Conservation (phyloP, 228 moss, liverwort and hornwort species). For the Sphagnum fallax region DNA sequence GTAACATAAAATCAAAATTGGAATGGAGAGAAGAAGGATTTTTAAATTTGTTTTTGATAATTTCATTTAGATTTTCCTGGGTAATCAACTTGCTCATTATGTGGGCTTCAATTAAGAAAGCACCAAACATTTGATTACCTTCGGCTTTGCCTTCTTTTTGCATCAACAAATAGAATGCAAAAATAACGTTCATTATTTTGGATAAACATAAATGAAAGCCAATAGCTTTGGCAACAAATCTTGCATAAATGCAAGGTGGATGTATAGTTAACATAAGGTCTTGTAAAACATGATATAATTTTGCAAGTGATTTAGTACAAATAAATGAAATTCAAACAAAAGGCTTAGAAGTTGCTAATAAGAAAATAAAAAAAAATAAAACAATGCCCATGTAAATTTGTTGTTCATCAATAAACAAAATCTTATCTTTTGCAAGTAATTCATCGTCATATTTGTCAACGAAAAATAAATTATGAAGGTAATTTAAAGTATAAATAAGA, state of each 20-base stretch:
- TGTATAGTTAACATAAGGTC: neutral
- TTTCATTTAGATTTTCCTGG: neutral
- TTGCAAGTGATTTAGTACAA: neutral
- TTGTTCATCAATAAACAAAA: neutral
- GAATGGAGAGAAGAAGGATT: neutral
- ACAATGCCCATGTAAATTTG: constrained; percentile 1
- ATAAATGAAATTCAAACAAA: neutral
- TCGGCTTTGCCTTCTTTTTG: neutral
- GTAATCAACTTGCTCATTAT: neutral
- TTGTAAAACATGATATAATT: constrained; percentile 4
- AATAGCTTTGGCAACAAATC: constrained; percentile 8
- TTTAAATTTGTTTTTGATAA: neutral
- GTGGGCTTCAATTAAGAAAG: neutral
- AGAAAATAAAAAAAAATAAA: neutral
- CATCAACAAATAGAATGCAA: neutral
- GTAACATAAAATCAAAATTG: neutral
- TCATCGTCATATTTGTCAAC: too few relatives aligned
- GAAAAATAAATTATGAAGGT: too few relatives aligned
- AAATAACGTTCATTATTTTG: constrained; percentile 3
- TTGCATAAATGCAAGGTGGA: constrained; percentile 5
- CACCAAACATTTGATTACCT: too few relatives aligned
- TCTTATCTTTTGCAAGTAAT: neutral
- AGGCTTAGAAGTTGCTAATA: neutral
- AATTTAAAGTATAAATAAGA: too few relatives aligned
- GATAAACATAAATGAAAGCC: constrained; percentile 8